Evolutionary conservation across 2,329 filamentous ascomycete species (phyloP).

Genomic region (Monosporascus ibericus): DNA sequence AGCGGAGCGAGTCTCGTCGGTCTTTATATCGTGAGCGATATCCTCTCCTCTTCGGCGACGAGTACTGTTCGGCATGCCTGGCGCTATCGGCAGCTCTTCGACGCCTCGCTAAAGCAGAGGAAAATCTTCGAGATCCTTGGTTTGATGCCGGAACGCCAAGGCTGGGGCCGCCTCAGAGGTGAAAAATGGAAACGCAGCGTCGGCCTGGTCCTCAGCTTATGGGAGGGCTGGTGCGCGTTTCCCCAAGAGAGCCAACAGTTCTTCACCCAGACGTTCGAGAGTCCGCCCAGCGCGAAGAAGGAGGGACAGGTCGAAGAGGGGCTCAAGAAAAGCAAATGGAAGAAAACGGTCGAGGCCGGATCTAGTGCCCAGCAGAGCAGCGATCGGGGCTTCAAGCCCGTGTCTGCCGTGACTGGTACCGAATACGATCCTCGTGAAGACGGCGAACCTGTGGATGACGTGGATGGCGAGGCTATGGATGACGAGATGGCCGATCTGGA

Average conservation of each 20-base stretch:
- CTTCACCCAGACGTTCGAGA: slow-evolving; percentile 65
- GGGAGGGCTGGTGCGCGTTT: slow-evolving; percentile 69
- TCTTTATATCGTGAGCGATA: slow-evolving; percentile 71
- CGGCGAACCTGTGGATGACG: slow-evolving; percentile 31
- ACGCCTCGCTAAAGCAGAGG: slow-evolving; percentile 60
- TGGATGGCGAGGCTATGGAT: slow-evolving; percentile 40
- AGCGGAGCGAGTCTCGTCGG: slow-evolving; percentile 72
- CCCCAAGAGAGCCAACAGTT: slow-evolving; percentile 66
- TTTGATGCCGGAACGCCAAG: slow-evolving; percentile 61
- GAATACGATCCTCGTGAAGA: slow-evolving; percentile 31
- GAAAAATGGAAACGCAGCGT: slow-evolving; percentile 83
- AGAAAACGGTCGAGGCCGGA: slow-evolving; percentile 43
- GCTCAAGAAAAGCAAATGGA: slow-evolving; percentile 41
- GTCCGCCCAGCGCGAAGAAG: slow-evolving; percentile 50
- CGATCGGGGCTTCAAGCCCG: slow-evolving; percentile 20
- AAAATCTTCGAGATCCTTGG: slow-evolving; percentile 71
- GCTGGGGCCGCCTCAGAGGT: slow-evolving; percentile 74
- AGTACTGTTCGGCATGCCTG: slow-evolving; percentile 78
- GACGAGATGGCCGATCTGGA: slow-evolving; percentile 44
- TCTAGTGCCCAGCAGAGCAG: slow-evolving; percentile 17
- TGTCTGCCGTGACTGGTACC: slow-evolving; percentile 12
- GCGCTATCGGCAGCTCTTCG: slow-evolving; percentile 79
- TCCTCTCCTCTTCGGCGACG: slow-evolving; percentile 70
- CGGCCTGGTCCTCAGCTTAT: slow-evolving; percentile 60
- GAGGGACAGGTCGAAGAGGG: slow-evolving; percentile 26